Conservation (phyloP, 192 early-diverging fungal genomes). For the Jimgerdemannia lactiflua region DNA sequence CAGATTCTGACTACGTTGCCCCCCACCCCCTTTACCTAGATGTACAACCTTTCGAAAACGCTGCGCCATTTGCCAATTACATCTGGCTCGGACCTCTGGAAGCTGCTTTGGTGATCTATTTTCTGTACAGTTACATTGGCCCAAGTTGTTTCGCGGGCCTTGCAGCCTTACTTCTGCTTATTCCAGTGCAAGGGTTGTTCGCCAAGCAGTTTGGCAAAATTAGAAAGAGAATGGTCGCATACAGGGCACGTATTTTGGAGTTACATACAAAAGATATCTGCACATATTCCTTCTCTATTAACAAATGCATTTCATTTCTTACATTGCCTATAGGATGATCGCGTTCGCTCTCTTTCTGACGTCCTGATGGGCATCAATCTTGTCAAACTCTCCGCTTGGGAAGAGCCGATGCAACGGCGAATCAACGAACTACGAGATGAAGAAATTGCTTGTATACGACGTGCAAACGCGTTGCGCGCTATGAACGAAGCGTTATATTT, state of each 20-base stretch:
- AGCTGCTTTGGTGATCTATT: constrained; percentile 26
- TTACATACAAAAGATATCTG: too few relatives aligned
- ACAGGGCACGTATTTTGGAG: too few relatives aligned
- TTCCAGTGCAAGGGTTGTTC: constrained; percentile 1
- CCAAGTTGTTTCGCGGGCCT: constrained; percentile 28
- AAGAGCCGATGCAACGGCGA: constrained; percentile 36
- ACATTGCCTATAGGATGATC: constrained; percentile 19
- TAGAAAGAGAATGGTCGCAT: constrained; percentile 18
- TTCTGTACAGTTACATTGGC: constrained; percentile 28
- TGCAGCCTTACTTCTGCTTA: constrained; percentile 26
- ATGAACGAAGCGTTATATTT: constrained; percentile 37
- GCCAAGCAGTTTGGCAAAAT: too few relatives aligned
- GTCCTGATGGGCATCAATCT: constrained; percentile 37
- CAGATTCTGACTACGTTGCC: too few relatives aligned
- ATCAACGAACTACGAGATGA: constrained; percentile 29
- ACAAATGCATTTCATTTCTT: too few relatives aligned
- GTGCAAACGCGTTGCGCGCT: constrained; percentile 35
- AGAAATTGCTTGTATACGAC: constrained; percentile 30
- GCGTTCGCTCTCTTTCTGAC: constrained; percentile 35
- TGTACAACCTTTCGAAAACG: constrained; percentile 37
- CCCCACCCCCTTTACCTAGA: constrained; percentile 10
- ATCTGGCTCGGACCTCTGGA: constrained; percentile 35
- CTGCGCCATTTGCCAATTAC: constrained; percentile 35
- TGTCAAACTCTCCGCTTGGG: constrained; percentile 39
- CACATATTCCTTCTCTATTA: too few relatives aligned